Conservation (phyloP, 768 basidiomycete species). For the Amanita rubescens region DNA sequence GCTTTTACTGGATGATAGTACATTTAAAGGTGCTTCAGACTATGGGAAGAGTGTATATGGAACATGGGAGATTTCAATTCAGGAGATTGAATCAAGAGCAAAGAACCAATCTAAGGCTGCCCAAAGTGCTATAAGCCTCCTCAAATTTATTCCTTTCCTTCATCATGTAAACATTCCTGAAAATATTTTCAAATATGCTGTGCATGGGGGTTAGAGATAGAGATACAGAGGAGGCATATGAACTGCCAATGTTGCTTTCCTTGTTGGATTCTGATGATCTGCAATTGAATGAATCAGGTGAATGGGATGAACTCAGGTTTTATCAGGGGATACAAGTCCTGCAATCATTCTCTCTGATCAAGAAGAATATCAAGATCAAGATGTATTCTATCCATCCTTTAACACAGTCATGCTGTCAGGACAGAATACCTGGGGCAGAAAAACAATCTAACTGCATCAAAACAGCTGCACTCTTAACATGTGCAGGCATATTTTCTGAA, state of each 20-base stretch:
- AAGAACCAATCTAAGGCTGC: background rate
- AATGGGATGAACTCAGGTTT: slow-evolving; percentile 13
- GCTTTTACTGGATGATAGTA: slow-evolving; percentile 7
- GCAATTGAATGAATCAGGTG: background rate
- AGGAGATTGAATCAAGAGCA: slow-evolving; percentile 10
- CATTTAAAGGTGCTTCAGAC: slow-evolving; percentile 11
- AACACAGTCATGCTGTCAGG: slow-evolving; percentile 8
- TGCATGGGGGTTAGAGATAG: background rate
- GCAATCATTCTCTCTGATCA: slow-evolving; percentile 14
- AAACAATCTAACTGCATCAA: background rate
- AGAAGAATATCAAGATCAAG: background rate
- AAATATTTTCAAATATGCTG: slow-evolving; percentile 11
- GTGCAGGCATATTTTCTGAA: background rate
- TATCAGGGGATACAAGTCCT: slow-evolving; percentile 13
- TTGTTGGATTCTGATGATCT: background rate
- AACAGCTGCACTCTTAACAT: background rate
- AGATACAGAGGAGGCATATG: background rate
- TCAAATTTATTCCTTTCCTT: slow-evolving; percentile 12
- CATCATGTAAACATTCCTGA: slow-evolving; percentile 13
- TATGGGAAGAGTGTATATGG: slow-evolving; percentile 15
- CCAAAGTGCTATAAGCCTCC: slow-evolving; percentile 14
- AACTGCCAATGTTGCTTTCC: background rate
- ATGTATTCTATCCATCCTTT: slow-evolving; percentile 12
- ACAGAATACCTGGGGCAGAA: background rate
- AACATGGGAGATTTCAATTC: slow-evolving; percentile 16